Evolutionary conservation across 2,329 filamentous ascomycete species (phyloP), one percentile per base, ranked within the genome.

Genomic region (Leptoxyphium fumago): DNA sequence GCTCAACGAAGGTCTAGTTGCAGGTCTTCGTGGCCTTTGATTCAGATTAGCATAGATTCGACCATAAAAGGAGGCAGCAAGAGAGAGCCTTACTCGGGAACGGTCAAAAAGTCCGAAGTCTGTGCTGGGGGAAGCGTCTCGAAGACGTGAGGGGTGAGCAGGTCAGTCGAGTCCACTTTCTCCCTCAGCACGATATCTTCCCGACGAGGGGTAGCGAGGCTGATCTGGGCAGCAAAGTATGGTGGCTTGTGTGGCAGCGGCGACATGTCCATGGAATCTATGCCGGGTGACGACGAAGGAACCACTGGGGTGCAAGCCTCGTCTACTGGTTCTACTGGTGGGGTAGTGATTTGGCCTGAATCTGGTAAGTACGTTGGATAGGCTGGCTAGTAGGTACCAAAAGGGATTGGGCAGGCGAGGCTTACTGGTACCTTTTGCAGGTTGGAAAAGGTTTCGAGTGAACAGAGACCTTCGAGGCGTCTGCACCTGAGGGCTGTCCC

Each of bases 201-300:
- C 8, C 82, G 82, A 1, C 81, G 82, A 1, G 86, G 84, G 28
- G 84, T 88, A 28, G 77, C 74, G 43, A 85, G 64, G 51, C 82
- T 78, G 49, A 84, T 70, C 52, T 82, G 73, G 28, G 71, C 62
- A 40, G 68, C 59, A 50, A 72, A 67, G 62, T 64, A 72, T 10
- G 82, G 74, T 28, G 74, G 70, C 69, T 94, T 95, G 69, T 94
- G 86, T 47, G 87, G 88, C 36, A 96, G 67, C 34, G 91, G 89
- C 39, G 89, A 95, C 63, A 95, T 80, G 58, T 96, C 88, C 86
- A 96, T 94, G 45, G 78, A 72, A 61, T 94, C 87, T 30, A 74
- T 74, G 44, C 76, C 77, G 6, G 88, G 87, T 39, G 89, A 94
- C 6, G 88, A 95, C 1, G 85, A 83, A 17, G 78, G 80, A 43